Base-by-base conservation (phyloP, 352 stramenopile genomes). In the Saprolegnia diclina region DNA sequence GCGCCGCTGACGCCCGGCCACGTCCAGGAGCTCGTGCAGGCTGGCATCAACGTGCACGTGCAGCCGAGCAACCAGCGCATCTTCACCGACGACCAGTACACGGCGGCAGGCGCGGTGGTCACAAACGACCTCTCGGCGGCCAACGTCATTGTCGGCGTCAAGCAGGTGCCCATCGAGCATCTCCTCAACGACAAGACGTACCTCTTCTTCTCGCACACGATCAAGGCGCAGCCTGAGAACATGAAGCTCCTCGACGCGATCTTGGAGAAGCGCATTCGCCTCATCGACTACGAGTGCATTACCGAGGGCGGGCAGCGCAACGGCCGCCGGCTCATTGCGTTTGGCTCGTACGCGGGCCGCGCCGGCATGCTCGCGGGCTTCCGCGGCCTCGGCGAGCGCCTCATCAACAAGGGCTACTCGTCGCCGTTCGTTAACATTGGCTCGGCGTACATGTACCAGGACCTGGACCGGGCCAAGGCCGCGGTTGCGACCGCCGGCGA, bases 231-330 rank as follows among this genome's bases (percentile, higher is more conserved):
- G 77, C 81, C 85, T 4, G 89, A 98, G 74, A 98, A 98, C 78
- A 98, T 99, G 95, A 76, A 79, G 68, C 78, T 99, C 22, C 82
- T 98, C 54, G 88, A 98, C 72, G 80, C 89, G 22, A 88, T 98
- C 64, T 79, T 98, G 6, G 78, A 94, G 45, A 91, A 94, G 52
- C 89, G 92, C 29, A 92, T 98, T 68, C 91, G 91, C 56, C 81
- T 99, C 32, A 92, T 98, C 67, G 96, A 98, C 77, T 98, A 98
- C 74, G 96, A 99, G 74, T 97, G 90, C 70, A 98, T 99, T 75
- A 95, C 87, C 1, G 79, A 96, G 61, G 75, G 85, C 32, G 85
- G 89, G 45, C 78, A 91, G 54, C 74, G 76, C 44, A 85, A 84
- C 45, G 87, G 84, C 55, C 86, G 87, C 72, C 87, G 91, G 6